phyloP scores from a whole-genome alignment of 2,329 filamentous ascomycete genomes.

The Cercospora zeae-maydis region DNA sequence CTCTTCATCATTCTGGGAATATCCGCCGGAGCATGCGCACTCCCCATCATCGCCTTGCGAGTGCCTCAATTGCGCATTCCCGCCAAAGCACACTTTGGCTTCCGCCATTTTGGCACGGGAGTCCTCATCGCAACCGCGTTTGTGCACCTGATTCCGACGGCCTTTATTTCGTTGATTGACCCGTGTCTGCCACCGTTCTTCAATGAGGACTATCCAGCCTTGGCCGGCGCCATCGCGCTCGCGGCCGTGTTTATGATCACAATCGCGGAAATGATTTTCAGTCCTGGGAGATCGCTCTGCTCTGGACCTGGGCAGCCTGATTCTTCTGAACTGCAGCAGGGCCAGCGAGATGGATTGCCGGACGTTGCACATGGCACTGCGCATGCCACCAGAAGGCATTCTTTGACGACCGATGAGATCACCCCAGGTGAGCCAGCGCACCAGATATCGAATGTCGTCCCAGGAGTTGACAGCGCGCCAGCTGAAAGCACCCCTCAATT shows the following conservation, averaged over 20 bases:
- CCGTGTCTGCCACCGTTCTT: slow-evolving; percentile 70
- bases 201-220: slow-evolving; percentile 68
- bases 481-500: slow-evolving; percentile 81
- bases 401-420: slow-evolving; percentile 9
- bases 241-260: slow-evolving; percentile 37
- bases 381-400: background rate
- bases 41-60: slow-evolving; percentile 57
- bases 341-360: background rate
- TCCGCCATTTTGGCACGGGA: slow-evolving; percentile 55
- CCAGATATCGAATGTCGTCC: background rate
- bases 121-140: slow-evolving; percentile 55
- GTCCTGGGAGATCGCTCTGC: slow-evolving; percentile 22
- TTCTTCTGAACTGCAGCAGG: background rate
- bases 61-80: slow-evolving; percentile 57
- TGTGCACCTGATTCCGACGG: slow-evolving; percentile 57
- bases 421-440: slow-evolving; percentile 9
- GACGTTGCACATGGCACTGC: background rate
- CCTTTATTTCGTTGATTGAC: slow-evolving; percentile 56
- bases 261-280: slow-evolving; percentile 52
- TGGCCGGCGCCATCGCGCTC: slow-evolving; percentile 78
- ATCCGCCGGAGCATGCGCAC: slow-evolving; percentile 56
- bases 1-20: slow-evolving; percentile 53
- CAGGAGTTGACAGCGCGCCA: background rate
- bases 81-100: slow-evolving; percentile 54
- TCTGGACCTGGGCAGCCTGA: slow-evolving; percentile 9